Conservation (phyloP, 352 stramenopile genomes). For the Pythium diclinum region DNA sequence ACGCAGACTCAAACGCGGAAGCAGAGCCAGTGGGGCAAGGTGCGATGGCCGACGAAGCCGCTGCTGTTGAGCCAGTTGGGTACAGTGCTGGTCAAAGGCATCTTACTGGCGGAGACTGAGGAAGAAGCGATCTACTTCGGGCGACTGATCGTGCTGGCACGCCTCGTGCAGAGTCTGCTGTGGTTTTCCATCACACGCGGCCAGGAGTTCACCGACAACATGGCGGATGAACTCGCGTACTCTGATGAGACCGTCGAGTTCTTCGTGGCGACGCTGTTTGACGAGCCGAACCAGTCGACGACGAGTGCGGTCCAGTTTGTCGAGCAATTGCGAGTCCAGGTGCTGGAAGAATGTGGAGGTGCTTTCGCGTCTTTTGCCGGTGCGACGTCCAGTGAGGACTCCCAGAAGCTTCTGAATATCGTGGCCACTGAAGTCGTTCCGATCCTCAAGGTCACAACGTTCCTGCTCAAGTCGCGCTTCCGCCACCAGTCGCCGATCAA, state of each 20-base stretch:
- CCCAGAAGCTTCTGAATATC: slow-evolving; percentile 62
- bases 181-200: slow-evolving; percentile 68
- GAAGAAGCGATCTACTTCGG: slow-evolving; percentile 59
- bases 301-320: slow-evolving; percentile 10
- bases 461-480: slow-evolving; percentile 51
- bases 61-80: slow-evolving; percentile 71
- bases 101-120: slow-evolving; percentile 55
- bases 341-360: slow-evolving; percentile 21
- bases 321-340: slow-evolving; percentile 19
- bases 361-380: neutral
- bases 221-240: slow-evolving; percentile 51
- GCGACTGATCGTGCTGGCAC: slow-evolving; percentile 63
- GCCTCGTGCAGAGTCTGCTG: slow-evolving; percentile 70
- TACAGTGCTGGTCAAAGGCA: slow-evolving; percentile 65
- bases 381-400: slow-evolving; percentile 22
- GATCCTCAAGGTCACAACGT: slow-evolving; percentile 64
- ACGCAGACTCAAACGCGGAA: slow-evolving; percentile 87
- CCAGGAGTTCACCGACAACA: slow-evolving; percentile 56
- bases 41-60: slow-evolving; percentile 73
- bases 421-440: slow-evolving; percentile 72
- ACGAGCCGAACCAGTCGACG: slow-evolving; percentile 22
- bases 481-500: slow-evolving; percentile 10
- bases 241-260: slow-evolving; percentile 53
- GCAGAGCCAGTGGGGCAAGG: slow-evolving; percentile 82
- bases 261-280: slow-evolving; percentile 52